Base-by-base conservation (phyloP, 2,329 filamentous ascomycete genomes). In the Amylocarpus encephaloides region DNA sequence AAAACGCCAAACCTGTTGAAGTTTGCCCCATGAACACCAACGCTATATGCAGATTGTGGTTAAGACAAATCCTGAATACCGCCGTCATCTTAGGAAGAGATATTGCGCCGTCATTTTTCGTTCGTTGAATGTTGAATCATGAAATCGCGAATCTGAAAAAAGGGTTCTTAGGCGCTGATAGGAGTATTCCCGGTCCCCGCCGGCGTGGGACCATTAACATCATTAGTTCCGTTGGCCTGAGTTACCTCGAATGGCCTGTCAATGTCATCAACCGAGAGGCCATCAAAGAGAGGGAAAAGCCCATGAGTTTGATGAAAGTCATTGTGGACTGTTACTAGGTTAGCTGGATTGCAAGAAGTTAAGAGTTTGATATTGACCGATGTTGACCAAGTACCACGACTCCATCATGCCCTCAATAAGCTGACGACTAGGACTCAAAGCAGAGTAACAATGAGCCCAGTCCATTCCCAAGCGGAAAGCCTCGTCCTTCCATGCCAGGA, bases 401-500 rank as follows among this genome's bases (percentile, higher is more conserved):
- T 92, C 83, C 81, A 96, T 93, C 54, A 97, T 76, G 48, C 79
- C 76, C 60, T 91, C 80, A 57, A 98, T 86, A 54, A 97, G 71
- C 54, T 83, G 78, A 48, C 92, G 81, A 65, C 88, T 94, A 30
- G 87, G 82, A 56, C 83, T 90, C 51, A 75, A 75, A 53, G 84
- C 76, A 34, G 90, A 81, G 65, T 95, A 89, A 67, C 93, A 98
- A 63, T 88, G 88, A 18, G 88, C 88, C 93, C 93, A 98, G 65
- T 98, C 91, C 51, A 86, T 79, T 48, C 93, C 93, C 9, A 98
- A 78, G 54, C 88, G 82, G 75, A 90, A 98, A 13, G 95, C 94
- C 70, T 98, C 93, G 61, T 98, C 93, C 71, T 95, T 95, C 93
- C 93, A 98, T 2, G 93, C 93, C 48, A 98, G 75, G 78, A 98